Base-by-base conservation (phyloP, 2,329 filamentous ascomycete genomes). In the Apiospora pterosperma region DNA sequence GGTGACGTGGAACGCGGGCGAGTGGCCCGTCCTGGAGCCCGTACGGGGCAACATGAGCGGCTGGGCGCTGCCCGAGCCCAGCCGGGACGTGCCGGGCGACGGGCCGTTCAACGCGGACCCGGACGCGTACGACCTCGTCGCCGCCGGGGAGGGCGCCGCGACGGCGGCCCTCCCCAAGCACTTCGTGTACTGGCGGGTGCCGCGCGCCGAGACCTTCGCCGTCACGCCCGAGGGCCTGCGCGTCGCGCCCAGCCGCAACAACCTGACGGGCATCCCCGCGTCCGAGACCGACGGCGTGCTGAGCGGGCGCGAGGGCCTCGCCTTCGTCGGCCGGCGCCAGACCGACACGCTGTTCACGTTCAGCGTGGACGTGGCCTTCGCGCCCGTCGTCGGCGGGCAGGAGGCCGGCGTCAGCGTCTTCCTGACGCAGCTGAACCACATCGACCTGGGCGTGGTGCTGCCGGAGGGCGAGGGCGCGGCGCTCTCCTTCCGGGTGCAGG, bases 11-110 rank as follows among this genome's bases (percentile, higher is more conserved):
- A 63, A 76, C 0, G 72, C 77, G 3, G 79, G 76, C 0, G 76
- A 80, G 6, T 86, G 82, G 80, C 84, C 84, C 0, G 28, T 79
- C 64, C 67, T 80, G 65, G 48, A 71, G n/a, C 76, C 74, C 0
- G 76, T 84, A 7, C 69, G 72, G 1, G 83, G 82, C 1, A 65
- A 66, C 5, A 82, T 83, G 79, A 70, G 64, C 21, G 80, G 81
- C 64, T 73, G 71, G 69, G 73, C 73, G 12, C 70, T 83, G n/a
- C 80, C 81, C 0, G 63, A 70, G 0, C 63, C 68, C 2, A 73
- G 71, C 34, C 67, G 69, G 0, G 68, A 76, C 7, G 67, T 80
- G 5, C 73, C 75, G 16, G 80, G 79, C 1, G 63, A 66, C 31
- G 65, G 65, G 2, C 60, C 65, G 2, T 64, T 64, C 59, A 63